These are phyloP conservation scores for Scalesia atractyloides DNA, from an alignment of 129 eudicot genomes.

Conservation along the genomic window DNA sequence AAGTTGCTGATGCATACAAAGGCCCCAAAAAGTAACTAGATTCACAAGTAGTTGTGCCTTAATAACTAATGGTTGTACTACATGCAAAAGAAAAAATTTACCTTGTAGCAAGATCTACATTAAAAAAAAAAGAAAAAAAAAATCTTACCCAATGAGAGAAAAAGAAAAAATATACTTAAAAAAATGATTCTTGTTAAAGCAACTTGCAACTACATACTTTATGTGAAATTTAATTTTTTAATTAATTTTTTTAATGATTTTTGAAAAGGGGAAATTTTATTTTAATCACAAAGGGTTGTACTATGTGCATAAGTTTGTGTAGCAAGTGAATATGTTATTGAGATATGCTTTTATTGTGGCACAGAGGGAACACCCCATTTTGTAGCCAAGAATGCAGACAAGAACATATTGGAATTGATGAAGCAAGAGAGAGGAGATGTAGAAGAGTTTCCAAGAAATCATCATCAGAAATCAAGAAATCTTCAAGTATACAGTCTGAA, in stretches of 20 bases:
- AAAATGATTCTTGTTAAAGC: constrained; percentile 2
- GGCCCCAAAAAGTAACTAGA: neutral
- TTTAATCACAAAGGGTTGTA: constrained; percentile 5
- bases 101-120: constrained; percentile 4
- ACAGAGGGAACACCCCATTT: constrained; percentile 84
- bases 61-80: neutral
- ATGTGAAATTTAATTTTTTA: neutral
- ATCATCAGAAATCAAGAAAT: constrained; percentile 27
- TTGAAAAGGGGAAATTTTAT: neutral
- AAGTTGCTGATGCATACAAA: neutral
- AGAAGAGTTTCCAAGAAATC: constrained; percentile 30
- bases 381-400: constrained; percentile 92
- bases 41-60: neutral
- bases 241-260: neutral
- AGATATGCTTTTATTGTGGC: constrained; percentile 18
- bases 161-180: neutral
- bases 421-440: constrained; percentile 58
- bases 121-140: too few species aligned
- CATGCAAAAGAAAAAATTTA: neutral
- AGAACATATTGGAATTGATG: constrained; percentile 81
- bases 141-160: neutral
- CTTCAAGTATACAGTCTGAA: constrained; percentile 6
- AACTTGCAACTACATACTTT: neutral
- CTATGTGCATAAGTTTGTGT: constrained; percentile 8
- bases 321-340: neutral